phyloP scores from a whole-genome alignment of 169 alveolate genomes.

The Plasmodium blacklocki region DNA sequence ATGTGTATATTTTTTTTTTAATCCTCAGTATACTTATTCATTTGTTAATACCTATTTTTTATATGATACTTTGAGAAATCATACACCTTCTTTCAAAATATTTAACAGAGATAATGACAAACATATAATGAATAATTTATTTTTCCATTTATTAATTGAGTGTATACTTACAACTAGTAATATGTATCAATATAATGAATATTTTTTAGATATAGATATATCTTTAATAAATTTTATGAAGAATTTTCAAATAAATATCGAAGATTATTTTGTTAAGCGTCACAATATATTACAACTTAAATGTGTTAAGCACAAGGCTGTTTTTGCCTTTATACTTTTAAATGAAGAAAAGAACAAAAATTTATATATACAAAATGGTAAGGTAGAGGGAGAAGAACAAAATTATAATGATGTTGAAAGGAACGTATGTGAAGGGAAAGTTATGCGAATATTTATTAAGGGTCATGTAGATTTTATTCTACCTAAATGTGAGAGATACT shows the following conservation, averaged over 20 bases:
- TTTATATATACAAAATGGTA: background rate
- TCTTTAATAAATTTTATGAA: constrained; percentile 20
- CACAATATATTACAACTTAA: constrained; percentile 27
- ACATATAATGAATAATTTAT: constrained; percentile 1
- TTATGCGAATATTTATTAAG: constrained; percentile 36
- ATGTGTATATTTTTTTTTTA: constrained; percentile 33
- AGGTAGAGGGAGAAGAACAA: background rate
- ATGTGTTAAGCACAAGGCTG: background rate
- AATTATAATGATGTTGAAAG: background rate
- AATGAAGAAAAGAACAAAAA: background rate
- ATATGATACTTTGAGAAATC: background rate
- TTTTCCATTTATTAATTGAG: constrained; percentile 31
- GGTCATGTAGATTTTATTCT: constrained; percentile 12
- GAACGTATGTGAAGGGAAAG: background rate
- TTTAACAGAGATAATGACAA: constrained; percentile 1
- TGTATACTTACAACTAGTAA: constrained; percentile 52
- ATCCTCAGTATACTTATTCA: constrained; percentile 7
- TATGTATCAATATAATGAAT: constrained; percentile 48
- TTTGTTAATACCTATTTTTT: background rate
- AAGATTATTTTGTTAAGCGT: constrained; percentile 32
- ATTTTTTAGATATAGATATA: constrained; percentile 19
- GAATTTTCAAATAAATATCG: constrained; percentile 15
- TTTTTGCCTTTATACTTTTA: constrained; percentile 39
- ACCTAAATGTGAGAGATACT: constrained; percentile 33
- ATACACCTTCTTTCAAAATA: background rate